These are phyloP conservation scores for Dissophora globulifera DNA, from an alignment of 192 early-diverging fungal genomes.

Conservation along the genomic window DNA sequence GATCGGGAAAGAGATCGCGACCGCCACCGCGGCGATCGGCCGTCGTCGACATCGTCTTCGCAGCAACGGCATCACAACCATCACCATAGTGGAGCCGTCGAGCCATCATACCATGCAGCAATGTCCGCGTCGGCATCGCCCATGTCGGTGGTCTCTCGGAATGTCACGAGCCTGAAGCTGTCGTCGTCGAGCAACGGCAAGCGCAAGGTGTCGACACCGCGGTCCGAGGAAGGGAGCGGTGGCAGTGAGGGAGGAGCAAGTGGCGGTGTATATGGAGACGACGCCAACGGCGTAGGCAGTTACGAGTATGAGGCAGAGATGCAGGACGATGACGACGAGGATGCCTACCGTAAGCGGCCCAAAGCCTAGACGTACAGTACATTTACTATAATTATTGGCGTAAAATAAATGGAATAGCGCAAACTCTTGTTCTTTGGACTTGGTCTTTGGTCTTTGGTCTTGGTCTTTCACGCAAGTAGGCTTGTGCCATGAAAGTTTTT, in stretches of 20 bases:
- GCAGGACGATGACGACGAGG: slow-evolving; percentile 23
- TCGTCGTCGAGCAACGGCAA: slow-evolving; percentile 30
- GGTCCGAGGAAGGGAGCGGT: slow-evolving; percentile 23
- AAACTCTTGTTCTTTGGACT: no score
- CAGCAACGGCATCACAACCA: slow-evolving; percentile 13
- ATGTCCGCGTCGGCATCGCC: slow-evolving; percentile 39
- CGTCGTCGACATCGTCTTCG: slow-evolving; percentile 4
- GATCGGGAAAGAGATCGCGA: slow-evolving; percentile 10
- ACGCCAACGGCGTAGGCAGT: background rate
- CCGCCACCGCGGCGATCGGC: background rate
- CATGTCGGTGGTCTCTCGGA: slow-evolving; percentile 32
- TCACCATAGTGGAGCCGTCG: slow-evolving; percentile 11
- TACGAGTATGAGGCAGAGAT: slow-evolving; percentile 10
- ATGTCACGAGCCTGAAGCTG: slow-evolving; percentile 37
- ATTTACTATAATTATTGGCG: no score
- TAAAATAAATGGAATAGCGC: no score
- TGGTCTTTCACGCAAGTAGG: no score
- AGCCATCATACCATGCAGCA: slow-evolving; percentile 7
- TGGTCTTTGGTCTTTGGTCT: no score
- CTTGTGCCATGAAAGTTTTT: no score
- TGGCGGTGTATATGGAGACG: slow-evolving; percentile 11
- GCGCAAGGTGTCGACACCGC: slow-evolving; percentile 31
- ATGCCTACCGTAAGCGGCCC: slow-evolving; percentile 24
- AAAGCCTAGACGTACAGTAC: slow-evolving; percentile 32
- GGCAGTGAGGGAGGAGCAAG: slow-evolving; percentile 9